Evolutionary conservation across 768 basidiomycete genomes (phyloP).

Genomic region (Boletellus ananas): DNA sequence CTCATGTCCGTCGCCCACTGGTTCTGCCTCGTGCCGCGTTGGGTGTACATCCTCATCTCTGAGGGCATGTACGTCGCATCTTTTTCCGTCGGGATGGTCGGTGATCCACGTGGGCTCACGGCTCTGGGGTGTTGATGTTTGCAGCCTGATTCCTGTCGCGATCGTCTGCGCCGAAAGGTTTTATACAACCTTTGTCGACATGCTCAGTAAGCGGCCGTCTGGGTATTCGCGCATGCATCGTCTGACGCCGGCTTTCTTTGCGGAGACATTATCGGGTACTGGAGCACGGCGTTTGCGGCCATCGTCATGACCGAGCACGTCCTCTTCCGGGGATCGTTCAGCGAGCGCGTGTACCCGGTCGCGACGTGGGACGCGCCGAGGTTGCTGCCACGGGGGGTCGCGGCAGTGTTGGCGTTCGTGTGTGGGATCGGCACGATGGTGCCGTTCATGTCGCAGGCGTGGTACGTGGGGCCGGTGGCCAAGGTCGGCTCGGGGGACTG

Average conservation of each 20-base stretch:
- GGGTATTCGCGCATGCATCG: conserved; percentile 3
- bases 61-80: conserved; percentile 37
- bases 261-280: conserved; percentile 44
- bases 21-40: conserved; percentile 40
- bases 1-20: conserved; percentile 36
- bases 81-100: neutral
- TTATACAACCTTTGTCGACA: conserved; percentile 41
- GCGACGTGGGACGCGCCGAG: conserved; percentile 34
- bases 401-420: conserved; percentile 40
- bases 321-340: conserved; percentile 37
- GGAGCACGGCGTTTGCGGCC: conserved; percentile 35
- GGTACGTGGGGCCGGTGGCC: conserved; percentile 51
- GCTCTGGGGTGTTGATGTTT: neutral
- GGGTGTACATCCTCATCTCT: conserved; percentile 44
- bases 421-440: conserved; percentile 40
- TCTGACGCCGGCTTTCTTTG: conserved; percentile 2
- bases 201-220: conserved; percentile 29
- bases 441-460: conserved; percentile 50
- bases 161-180: conserved; percentile 46
- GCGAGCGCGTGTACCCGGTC: conserved; percentile 34
- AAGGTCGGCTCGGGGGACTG: conserved; percentile 44
- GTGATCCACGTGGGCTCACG: neutral
- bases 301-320: conserved; percentile 44
- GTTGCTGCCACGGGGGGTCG: conserved; percentile 38
- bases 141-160: conserved; percentile 43